Conservation (phyloP, 768 basidiomycete genomes). For the Calocybe gangraenosa region DNA sequence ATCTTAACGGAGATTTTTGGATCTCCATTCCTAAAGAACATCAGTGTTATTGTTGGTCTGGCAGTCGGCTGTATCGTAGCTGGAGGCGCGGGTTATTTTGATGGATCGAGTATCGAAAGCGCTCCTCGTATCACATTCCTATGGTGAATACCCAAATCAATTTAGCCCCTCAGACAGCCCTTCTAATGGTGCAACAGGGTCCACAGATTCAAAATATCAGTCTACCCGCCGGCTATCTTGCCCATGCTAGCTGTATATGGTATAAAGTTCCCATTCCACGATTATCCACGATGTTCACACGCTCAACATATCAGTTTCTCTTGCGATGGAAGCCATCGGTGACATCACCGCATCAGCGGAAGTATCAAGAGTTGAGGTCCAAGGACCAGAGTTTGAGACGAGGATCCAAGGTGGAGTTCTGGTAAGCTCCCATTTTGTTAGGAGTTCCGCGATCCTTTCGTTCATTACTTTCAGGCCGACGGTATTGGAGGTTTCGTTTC, state of each 20-base stretch:
- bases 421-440: too few relatives aligned
- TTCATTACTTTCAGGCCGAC: constrained; percentile 50
- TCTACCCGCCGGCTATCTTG: constrained; percentile 67
- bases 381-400: constrained; percentile 73
- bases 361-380: constrained; percentile 70
- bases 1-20: constrained; percentile 81
- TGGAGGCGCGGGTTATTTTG: constrained; percentile 76
- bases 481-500: constrained; percentile 80
- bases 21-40: constrained; percentile 80
- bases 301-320: constrained; percentile 57
- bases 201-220: constrained; percentile 67
- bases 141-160: constrained; percentile 38
- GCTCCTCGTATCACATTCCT: constrained; percentile 81
- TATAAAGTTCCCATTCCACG: constrained; percentile 3
- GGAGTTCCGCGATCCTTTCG: constrained; percentile 12
- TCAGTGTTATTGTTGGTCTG: constrained; percentile 72
- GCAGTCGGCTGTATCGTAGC: constrained; percentile 78
- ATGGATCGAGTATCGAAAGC: constrained; percentile 54
- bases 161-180: neutral
- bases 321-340: constrained; percentile 82
- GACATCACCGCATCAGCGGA: constrained; percentile 83
- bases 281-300: neutral
- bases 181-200: constrained; percentile 39
- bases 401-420: constrained; percentile 82
- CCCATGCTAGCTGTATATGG: constrained; percentile 39